Base-by-base conservation (phyloP, 345 rosid genomes). In the Litchi chinensis region DNA sequence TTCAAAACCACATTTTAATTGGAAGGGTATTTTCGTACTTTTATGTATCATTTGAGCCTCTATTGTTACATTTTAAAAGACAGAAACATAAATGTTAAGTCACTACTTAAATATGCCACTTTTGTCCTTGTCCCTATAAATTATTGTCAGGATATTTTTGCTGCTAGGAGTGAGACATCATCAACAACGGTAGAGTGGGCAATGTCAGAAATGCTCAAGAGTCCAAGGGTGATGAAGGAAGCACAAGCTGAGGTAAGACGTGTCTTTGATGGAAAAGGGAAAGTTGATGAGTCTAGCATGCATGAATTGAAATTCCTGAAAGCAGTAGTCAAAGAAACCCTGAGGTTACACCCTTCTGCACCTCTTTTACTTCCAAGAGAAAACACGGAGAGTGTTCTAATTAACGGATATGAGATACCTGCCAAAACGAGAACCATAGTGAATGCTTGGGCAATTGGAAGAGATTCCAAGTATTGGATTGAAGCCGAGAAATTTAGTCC, bases 141-240 rank as follows among this genome's bases (percentile, higher is more conserved):
- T n/a, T n/a, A n/a, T n/a, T n/a, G n/a, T 26, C 28, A 81, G 78
- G 84, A 81, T 43, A 5, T 81, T 43, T 73, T 81, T 52, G 21
- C 24, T 3, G 81, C 67, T 37, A 79, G 76, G 22, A 15, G 64
- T n/a, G 71, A 81, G 8, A 68, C 81, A 43, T 72, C 81, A 18
- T 73, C 81, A 10, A 48, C 77, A 19, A 60, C 81, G 5, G 32
- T 60, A 10, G 71, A 15, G 11, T 81, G 84, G 84, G 81, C 78
- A 18, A 66, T 77, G 59, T 73, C 84, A 0, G 80, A 81, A 46
- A n/a, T 81, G 39, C 24, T 76, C 37, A 71, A 65, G n/a, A 71
- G 71, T 63, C 73, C 80, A 2, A 12, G 60, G 16, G 62, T 81
- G 48, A 76, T 81, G 83, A 56, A 16, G 46, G 72, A 76, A 39